Evolutionary conservation across 768 basidiomycete genomes (phyloP).

Genomic region (Boletus pseudo-olivaceus): DNA sequence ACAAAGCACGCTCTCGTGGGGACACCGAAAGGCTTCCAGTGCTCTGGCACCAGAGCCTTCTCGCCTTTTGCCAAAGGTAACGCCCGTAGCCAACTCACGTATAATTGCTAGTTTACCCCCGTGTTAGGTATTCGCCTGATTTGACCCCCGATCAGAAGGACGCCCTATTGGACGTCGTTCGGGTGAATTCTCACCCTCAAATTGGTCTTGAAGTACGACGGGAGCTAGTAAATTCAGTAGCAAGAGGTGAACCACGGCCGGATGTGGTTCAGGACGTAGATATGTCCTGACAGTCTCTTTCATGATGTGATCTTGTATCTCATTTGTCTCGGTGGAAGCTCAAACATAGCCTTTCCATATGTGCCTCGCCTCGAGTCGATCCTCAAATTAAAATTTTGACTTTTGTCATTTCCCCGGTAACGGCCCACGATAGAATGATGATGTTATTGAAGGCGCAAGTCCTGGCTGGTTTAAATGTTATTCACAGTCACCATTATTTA

Average conservation of each 20-base stretch:
- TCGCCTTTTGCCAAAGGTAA: slow-evolving; percentile 91
- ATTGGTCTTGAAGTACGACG: slow-evolving; percentile 88
- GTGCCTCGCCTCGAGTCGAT: not conserved
- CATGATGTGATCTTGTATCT: not conserved
- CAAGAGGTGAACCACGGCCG: slow-evolving; percentile 73
- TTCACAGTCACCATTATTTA: not conserved
- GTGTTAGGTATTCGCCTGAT: slow-evolving; percentile 81
- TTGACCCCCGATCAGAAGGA: slow-evolving; percentile 97
- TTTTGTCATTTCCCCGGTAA: not conserved
- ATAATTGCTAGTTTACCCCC: not conserved
- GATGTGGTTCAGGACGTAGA: slow-evolving; percentile 62
- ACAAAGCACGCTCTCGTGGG: slow-evolving; percentile 66
- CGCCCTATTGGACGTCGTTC: slow-evolving; percentile 89
- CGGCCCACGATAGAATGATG: no score
- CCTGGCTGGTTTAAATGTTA: not conserved
- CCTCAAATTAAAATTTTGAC: not conserved
- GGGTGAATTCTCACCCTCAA: slow-evolving; percentile 80
- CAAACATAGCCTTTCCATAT: no score
- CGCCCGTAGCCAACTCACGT: not conserved
- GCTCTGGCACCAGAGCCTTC: slow-evolving; percentile 94
- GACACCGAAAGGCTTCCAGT: slow-evolving; percentile 88
- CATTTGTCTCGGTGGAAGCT: not conserved
- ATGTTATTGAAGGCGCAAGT: not conserved
- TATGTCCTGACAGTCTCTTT: slow-evolving; percentile 43
- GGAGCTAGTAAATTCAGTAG: slow-evolving; percentile 85